phyloP scores from a whole-genome alignment of 1,284 basidiomycete genomes.

The Filobasidium uniguttulatum region DNA sequence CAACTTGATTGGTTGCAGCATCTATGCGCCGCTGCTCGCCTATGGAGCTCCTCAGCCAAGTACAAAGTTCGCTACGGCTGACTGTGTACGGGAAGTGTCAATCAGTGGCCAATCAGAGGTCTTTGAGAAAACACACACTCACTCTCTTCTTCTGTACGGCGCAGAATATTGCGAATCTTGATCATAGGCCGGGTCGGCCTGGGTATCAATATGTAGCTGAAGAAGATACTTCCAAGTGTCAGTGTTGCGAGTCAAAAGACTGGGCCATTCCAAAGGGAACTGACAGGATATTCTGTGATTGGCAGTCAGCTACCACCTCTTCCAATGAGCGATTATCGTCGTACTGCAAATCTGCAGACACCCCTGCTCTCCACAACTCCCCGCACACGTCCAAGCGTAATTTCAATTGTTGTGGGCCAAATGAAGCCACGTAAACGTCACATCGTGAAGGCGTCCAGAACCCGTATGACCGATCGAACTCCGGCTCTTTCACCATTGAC shows the following conservation, averaged over 20 bases:
- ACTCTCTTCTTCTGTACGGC: constrained; percentile 32
- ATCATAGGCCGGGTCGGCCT: constrained; percentile 27
- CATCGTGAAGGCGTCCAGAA: constrained; percentile 39
- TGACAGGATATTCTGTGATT: constrained; percentile 36
- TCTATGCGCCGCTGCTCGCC: constrained; percentile 36
- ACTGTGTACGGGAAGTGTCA: constrained; percentile 17
- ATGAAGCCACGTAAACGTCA: constrained; percentile 44
- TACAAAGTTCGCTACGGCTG: constrained; percentile 28
- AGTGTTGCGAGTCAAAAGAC: neutral
- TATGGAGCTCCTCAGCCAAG: constrained; percentile 27
- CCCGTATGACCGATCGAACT: constrained; percentile 40
- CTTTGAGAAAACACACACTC: constrained; percentile 1
- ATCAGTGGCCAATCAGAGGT: neutral
- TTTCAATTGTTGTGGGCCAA: constrained; percentile 38
- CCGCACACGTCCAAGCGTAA: constrained; percentile 40
- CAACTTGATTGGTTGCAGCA: constrained; percentile 22
- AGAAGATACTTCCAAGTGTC: neutral
- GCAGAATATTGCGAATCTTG: constrained; percentile 30
- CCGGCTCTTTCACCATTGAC: constrained; percentile 35
- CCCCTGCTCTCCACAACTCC: constrained; percentile 43
- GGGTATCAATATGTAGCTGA: constrained; percentile 33
- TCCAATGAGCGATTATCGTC: constrained; percentile 34
- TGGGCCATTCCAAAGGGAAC: no score
- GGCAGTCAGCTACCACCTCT: constrained; percentile 32
- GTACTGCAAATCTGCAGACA: constrained; percentile 45